Base-by-base conservation (phyloP, 2,329 filamentous ascomycete genomes). In the Exophiala lecanii-corni region DNA sequence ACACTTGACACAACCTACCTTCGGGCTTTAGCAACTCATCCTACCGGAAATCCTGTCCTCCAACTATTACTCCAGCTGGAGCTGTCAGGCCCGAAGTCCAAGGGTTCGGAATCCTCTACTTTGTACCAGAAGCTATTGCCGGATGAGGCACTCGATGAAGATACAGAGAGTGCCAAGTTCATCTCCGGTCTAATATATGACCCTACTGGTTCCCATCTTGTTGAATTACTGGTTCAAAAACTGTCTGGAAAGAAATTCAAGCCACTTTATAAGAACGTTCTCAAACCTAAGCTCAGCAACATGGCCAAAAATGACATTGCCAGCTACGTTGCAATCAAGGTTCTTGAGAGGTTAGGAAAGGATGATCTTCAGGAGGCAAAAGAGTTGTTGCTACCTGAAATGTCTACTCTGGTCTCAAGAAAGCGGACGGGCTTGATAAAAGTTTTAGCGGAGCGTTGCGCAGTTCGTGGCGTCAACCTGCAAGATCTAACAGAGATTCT, bases 171-270 rank as follows among this genome's bases (percentile, higher is more conserved):
- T 36, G 84, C 86, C 3, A 76, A 79, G 12, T 95, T 97, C 60
- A 76, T 97, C 60, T 89, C 86, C 57, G 82, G 85, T 43, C 78
- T 97, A 60, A 73, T 96, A 18, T 97, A 96, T 64, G 89, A 97
- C 59, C 75, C 84, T 2, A 82, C 97, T 39, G 92, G 92, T 12
- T 96, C 91, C 3, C 83, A 91, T 33, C 73, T 98, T 2, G 74
- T 97, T 16, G 92, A 98, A 67, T 87, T 83, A 0, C 82, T 98
- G 50, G 78, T 96, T 51, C 77, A 81, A 18, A 76, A 84, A 59
- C 80, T 83, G 12, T 89, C 92, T 0, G 89, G 86, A 32, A 95
- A 92, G 65, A 68, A 89, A 23, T 98, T 97, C 77, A 96, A 95
- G 65, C 78, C 80, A 10, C 74, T 98, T 4, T 91, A 94, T 66